Evolutionary conservation across 2,329 filamentous ascomycete species (phyloP), one percentile per base, ranked within the genome.

Genomic region (Xenosphaeropsis pyriputrescens): DNA sequence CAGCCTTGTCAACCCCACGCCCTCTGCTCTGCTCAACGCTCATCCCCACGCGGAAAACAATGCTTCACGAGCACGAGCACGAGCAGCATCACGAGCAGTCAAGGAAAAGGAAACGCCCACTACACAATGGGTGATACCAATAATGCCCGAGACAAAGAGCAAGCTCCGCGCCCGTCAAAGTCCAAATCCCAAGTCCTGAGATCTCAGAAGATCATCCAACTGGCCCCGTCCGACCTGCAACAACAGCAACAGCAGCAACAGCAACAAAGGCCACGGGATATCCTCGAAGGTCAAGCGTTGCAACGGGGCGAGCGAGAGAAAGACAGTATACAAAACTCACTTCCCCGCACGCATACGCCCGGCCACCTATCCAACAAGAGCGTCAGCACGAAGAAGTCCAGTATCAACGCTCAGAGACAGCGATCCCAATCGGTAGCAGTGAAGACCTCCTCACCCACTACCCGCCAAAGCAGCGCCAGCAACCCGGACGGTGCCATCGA

Each of bases 341-440:
- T 70, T 33, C 30, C 30, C 14, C 65, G 73, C 46, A 75, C 67
- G 50, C 73, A 78, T 52, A 78, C 73, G 2, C 73, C 73, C 1
- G 72, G 73, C 40, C 72, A 76, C 48, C 62, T 77, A 31, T 59
- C 74, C 11, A 66, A 68, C 45, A 75, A 70, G 58, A 73, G 68
- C 56, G 65, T 54, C 32, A 52, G 54, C 34, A 46, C 22, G 47
- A 35, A 37, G 47, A 41, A 55, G 49, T 42, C 51, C 50, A 39
- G 45, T 47, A 13, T 48, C 47, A 9, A 48, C 53, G 8, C 36
- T 14, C 41, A 51, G 31, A 51, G 52, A 18, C 50, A 52, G 35
- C 51, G 55, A 8, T 54, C 56, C 42, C 55, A 54, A 41, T 52
- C 54, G 13, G 41, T 55, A 35, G 49, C 47, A 26, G 50, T 52